These are phyloP conservation scores for Alternaria dauci DNA, from an alignment of 2,329 filamentous ascomycete species.

Conservation along the genomic window DNA sequence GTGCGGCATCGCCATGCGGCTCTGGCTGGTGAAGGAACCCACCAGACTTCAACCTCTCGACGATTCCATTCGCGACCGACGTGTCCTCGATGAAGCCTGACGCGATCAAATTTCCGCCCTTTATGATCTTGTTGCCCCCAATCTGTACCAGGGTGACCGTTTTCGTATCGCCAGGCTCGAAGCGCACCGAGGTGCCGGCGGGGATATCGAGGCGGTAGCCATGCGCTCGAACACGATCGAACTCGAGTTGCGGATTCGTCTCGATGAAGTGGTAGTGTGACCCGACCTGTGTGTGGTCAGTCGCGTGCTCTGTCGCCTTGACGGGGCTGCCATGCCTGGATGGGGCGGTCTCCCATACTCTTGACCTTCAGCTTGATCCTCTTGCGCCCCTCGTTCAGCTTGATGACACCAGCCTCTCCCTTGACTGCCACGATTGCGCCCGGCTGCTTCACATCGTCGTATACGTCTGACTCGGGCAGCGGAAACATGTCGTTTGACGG, in stretches of 20 bases:
- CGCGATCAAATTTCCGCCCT: slow-evolving; percentile 83
- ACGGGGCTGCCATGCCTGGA: slow-evolving; percentile 69
- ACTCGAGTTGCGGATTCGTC: slow-evolving; percentile 87
- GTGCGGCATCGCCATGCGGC: slow-evolving; percentile 63
- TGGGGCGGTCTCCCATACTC: slow-evolving; percentile 86
- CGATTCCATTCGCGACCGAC: slow-evolving; percentile 69
- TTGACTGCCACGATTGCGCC: slow-evolving; percentile 80
- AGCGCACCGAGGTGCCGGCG: slow-evolving; percentile 89
- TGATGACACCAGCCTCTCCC: slow-evolving; percentile 68
- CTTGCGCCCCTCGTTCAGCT: slow-evolving; percentile 76
- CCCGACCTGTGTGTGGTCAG: slow-evolving; percentile 65
- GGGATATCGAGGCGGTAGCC: slow-evolving; percentile 89
- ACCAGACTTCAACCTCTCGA: slow-evolving; percentile 70
- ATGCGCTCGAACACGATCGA: slow-evolving; percentile 83
- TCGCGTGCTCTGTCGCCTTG: not conserved
- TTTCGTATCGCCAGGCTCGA: slow-evolving; percentile 92
- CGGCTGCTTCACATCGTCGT: slow-evolving; percentile 73
- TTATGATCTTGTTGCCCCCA: slow-evolving; percentile 78
- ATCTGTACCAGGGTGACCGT: slow-evolving; percentile 92
- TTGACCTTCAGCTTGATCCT: slow-evolving; percentile 79
- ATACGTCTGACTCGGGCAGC: slow-evolving; percentile 69
- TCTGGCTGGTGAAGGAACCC: slow-evolving; percentile 82
- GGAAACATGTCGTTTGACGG: slow-evolving; percentile 75
- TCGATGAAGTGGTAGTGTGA: slow-evolving; percentile 98
- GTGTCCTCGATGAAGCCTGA: slow-evolving; percentile 73